Percentiles rank a stretch among this genome's conserved stretches.
phyloP scores from a whole-genome alignment of 2,329 filamentous ascomycete genomes.

The Metarhizium album region DNA sequence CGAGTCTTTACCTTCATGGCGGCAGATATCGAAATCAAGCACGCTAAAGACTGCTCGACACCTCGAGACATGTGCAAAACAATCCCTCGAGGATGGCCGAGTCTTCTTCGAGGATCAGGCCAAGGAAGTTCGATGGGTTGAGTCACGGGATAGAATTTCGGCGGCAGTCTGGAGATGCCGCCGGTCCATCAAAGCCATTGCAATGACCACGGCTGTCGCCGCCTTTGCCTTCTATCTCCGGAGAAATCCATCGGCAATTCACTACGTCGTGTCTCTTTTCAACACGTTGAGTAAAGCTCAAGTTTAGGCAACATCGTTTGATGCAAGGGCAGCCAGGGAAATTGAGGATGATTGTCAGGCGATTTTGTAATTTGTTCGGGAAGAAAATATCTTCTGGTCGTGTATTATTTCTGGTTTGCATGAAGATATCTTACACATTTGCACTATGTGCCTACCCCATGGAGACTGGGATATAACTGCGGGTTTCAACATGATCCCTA shows the following conservation, averaged over 20 bases:
- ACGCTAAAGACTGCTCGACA: conserved; percentile 73
- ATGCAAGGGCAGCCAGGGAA: neutral
- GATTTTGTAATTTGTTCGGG: neutral
- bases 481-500: neutral
- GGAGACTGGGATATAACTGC: neutral
- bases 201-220: conserved; percentile 56
- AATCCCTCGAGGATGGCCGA: conserved; percentile 56
- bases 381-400: neutral
- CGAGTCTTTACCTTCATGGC: conserved; percentile 60
- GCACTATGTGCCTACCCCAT: neutral
- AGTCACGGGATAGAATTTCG: conserved; percentile 28
- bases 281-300: conserved; percentile 2
- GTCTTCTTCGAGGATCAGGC: conserved; percentile 60
- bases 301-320: neutral
- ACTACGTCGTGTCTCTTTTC: conserved; percentile 18
- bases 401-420: neutral
- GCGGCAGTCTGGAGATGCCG: conserved; percentile 51
- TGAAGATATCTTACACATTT: neutral
- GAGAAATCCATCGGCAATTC: conserved; percentile 28
- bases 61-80: conserved; percentile 33
- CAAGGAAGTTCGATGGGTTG: conserved; percentile 56
- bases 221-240: conserved; percentile 58
- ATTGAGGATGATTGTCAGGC: neutral
- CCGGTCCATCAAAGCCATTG: conserved; percentile 49
- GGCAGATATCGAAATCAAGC: conserved; percentile 59